phyloP scores from a whole-genome alignment of 1,284 basidiomycete species.

The Apiotrichum domesticum region DNA sequence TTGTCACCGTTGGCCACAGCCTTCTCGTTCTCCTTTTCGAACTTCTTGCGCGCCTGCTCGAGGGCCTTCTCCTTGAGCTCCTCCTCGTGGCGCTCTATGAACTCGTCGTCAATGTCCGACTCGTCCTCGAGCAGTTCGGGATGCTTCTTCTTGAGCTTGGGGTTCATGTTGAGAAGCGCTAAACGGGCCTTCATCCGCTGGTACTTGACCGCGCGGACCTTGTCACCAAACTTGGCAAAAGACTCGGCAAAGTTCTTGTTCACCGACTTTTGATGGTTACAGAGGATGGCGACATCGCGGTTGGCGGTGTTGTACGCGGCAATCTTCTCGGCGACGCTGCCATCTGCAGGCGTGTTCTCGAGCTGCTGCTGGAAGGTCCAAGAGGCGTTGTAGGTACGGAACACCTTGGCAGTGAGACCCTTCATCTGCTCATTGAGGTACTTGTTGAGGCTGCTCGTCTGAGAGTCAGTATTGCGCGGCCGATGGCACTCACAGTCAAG shows the following conservation, averaged over 20 bases:
- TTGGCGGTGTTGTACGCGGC: conserved; percentile 94
- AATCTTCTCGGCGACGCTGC: conserved; percentile 81
- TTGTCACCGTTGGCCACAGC: conserved; percentile 62
- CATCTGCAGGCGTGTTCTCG: conserved; percentile 65
- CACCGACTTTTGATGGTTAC: conserved; percentile 93
- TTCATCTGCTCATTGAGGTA: conserved; percentile 89
- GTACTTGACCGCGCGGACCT: conserved; percentile 73
- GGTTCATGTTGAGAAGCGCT: conserved; percentile 65
- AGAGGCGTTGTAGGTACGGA: conserved; percentile 98
- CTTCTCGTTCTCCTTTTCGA: conserved; percentile 82
- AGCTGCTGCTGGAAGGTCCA: conserved; percentile 86
- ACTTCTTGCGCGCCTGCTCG: conserved; percentile 82
- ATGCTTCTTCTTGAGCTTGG: conserved; percentile 75
- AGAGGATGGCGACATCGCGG: conserved; percentile 87
- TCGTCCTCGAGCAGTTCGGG: conserved; percentile 69
- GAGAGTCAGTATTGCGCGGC: conserved; percentile 4
- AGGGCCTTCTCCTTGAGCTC: conserved; percentile 69
- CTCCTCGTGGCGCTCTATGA: conserved; percentile 76
- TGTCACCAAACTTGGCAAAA: conserved; percentile 85
- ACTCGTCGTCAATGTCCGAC: conserved; percentile 90
- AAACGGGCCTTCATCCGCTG: conserved; percentile 88
- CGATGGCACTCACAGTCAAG: conserved; percentile 61
- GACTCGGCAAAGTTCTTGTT: conserved; percentile 85
- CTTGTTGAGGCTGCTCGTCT: conserved; percentile 83
- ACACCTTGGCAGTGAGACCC: conserved; percentile 92